phyloP scores from a whole-genome alignment of 345 rosid genomes.

The Anastatica hierochuntica region DNA sequence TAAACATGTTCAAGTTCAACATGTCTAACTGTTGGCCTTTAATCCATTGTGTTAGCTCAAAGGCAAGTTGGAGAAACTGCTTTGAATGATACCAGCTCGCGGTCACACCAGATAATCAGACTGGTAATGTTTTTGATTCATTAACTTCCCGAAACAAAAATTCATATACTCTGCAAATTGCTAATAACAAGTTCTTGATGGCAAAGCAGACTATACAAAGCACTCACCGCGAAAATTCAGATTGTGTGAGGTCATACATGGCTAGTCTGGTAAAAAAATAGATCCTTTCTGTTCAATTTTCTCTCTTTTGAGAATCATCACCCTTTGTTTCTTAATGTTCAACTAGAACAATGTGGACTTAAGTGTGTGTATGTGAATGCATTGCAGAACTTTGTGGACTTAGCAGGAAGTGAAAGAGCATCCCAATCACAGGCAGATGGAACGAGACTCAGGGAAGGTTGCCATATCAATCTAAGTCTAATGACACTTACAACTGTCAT shows the following conservation, averaged over 20 bases:
- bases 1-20: neutral
- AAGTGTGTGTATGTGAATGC: conserved; percentile 11
- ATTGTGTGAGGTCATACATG: conserved; percentile 85
- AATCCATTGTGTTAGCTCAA: conserved; percentile 53
- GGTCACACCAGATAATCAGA: conserved; percentile 96
- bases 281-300: neutral
- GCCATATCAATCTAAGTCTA: conserved; percentile 96
- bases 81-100: conserved; percentile 87
- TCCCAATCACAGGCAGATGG: conserved; percentile 97
- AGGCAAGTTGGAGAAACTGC: conserved; percentile 99
- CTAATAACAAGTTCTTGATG: conserved; percentile 24
- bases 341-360: conserved; percentile 56
- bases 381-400: conserved; percentile 92
- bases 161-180: neutral
- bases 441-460: conserved; percentile 94
- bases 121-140: conserved; percentile 45
- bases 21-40: conserved; percentile 13
- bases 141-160: neutral
- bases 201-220: conserved; percentile 73
- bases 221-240: conserved; percentile 87
- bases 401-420: conserved; percentile 99
- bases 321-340: neutral
- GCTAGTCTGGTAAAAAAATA: conserved; percentile 79
- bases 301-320: neutral
- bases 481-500: conserved; percentile 98